These are phyloP conservation scores for Serendipita sp. DNA, from an alignment of 768 basidiomycete genomes.

Conservation along the genomic window DNA sequence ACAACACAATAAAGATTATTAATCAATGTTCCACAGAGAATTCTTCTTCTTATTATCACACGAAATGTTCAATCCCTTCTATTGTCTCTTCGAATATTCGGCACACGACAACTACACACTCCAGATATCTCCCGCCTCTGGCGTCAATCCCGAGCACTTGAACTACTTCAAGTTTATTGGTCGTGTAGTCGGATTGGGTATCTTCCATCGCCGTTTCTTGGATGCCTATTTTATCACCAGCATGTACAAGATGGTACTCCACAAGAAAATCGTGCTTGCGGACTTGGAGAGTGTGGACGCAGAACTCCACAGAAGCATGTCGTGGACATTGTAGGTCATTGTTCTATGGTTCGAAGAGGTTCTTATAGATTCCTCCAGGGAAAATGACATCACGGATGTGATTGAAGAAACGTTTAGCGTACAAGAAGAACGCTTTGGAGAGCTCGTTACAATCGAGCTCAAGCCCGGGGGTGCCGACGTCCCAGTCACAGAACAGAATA, in stretches of 20 bases:
- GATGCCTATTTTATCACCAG: constrained; percentile 99
- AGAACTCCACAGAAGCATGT: constrained; percentile 84
- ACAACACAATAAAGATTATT: not conserved
- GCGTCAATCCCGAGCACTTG: constrained; percentile 95
- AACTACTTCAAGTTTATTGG: constrained; percentile 99
- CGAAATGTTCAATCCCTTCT: constrained; percentile 99
- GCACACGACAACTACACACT: constrained; percentile 99
- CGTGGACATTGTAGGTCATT: constrained; percentile 87
- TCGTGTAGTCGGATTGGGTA: constrained; percentile 83
- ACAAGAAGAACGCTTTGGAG: constrained; percentile 93
- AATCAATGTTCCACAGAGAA: constrained; percentile 40
- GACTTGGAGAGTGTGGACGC: constrained; percentile 96
- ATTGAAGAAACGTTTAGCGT: constrained; percentile 98
- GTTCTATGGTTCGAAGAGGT: constrained; percentile 1
- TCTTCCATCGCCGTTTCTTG: constrained; percentile 97
- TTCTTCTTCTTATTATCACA: constrained; percentile 99
- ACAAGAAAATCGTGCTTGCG: constrained; percentile 87
- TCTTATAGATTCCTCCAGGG: constrained; percentile 30
- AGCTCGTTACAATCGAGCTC: constrained; percentile 92
- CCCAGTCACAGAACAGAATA: constrained; percentile 90
- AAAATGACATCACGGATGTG: constrained; percentile 95
- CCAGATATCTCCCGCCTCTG: constrained; percentile 96
- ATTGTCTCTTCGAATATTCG: constrained; percentile 98
- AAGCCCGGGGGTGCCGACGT: constrained; percentile 76
- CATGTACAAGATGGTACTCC: constrained; percentile 99